Evolutionary conservation across 1,139 yeast species (phyloP).

Genomic region (Geotrichum fermentans): DNA sequence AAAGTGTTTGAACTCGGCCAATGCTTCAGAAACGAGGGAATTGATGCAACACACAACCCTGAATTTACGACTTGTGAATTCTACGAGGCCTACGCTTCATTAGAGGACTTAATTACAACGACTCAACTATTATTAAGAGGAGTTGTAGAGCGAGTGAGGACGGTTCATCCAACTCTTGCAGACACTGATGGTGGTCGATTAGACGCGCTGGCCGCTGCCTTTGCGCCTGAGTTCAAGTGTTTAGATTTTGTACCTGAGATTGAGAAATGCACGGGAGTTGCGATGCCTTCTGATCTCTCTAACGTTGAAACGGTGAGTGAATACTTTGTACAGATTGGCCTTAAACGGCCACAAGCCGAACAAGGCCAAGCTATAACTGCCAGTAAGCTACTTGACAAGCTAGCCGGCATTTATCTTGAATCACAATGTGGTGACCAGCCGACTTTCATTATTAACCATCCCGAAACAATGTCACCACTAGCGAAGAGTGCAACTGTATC

Average conservation of each 20-base stretch:
- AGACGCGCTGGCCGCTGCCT: constrained; percentile 14
- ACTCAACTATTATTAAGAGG: constrained; percentile 55
- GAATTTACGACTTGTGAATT: constrained; percentile 94
- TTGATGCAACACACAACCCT: constrained; percentile 90
- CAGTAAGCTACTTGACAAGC: constrained; percentile 58
- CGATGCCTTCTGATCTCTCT: constrained; percentile 41
- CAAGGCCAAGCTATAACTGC: constrained; percentile 36
- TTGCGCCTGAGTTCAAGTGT: constrained; percentile 25
- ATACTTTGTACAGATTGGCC: constrained; percentile 47
- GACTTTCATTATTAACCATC: constrained; percentile 75
- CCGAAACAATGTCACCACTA: constrained; percentile 78
- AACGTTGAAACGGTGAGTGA: constrained; percentile 26
- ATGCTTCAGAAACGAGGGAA: constrained; percentile 85
- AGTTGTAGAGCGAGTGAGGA: constrained; percentile 35
- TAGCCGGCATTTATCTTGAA: constrained; percentile 63
- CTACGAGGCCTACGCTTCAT: constrained; percentile 71
- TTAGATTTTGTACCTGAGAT: constrained; percentile 51
- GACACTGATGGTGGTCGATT: constrained; percentile 9
- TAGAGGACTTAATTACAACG: constrained; percentile 60
- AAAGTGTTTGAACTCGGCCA: constrained; percentile 81
- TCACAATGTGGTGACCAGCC: constrained; percentile 53
- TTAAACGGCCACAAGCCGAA: constrained; percentile 47
- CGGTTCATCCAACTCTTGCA: constrained; percentile 1
- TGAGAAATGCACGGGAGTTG: constrained; percentile 42
- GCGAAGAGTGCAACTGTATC: constrained; percentile 55